Base-by-base conservation (phyloP, 345 rosid species). In the Carallia pectinifolia region DNA sequence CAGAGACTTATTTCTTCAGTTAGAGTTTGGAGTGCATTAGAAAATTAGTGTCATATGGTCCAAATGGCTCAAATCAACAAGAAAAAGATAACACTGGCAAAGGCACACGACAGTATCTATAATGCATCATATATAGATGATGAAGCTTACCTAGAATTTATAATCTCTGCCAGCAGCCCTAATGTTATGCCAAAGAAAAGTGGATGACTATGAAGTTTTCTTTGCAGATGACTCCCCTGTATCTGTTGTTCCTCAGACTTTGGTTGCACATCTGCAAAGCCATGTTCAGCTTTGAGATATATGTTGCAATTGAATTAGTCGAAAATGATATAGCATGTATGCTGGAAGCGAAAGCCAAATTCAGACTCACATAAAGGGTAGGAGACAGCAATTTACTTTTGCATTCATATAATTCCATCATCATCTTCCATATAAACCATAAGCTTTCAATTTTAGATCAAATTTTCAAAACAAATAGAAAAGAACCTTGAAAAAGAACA, bases 151-250 rank as follows among this genome's bases (percentile, higher is more conserved):
- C 99, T 89, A 54, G 99, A 96, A 85, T 96, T 96, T 78, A 96
- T 90, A 62, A 96, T 81, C 86, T 96, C 99, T 7, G 98, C 99
- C 67, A 96, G 83, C 66, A 96, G 81, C 69, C 99, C 96, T 98
- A 96, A 83, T 48, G 99, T 71, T 38, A 92, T 84, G 72, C 96
- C 97, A 80, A 90, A 90, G 84, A 96, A 92, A 76, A 96, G 96
- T 13, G 97, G 95, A 84, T 92, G 99, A 40, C 80, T 65, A 23
- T 84, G 85, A 66, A 96, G 91, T 78, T 90, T 89, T 71, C 77
- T 78, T 72, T 76, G 89, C 70, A 76, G 69, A 74, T 80, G 80
- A 44, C 81, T 81, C 39, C 78, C 77, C 33, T 69, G 77, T 33
- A 56, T 61, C 59, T 56, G 63, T 53, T 48, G 80, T 70, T 80